These are phyloP conservation scores for Tulasnella sp. DNA, from an alignment of 768 basidiomycete species.

Conservation along the genomic window DNA sequence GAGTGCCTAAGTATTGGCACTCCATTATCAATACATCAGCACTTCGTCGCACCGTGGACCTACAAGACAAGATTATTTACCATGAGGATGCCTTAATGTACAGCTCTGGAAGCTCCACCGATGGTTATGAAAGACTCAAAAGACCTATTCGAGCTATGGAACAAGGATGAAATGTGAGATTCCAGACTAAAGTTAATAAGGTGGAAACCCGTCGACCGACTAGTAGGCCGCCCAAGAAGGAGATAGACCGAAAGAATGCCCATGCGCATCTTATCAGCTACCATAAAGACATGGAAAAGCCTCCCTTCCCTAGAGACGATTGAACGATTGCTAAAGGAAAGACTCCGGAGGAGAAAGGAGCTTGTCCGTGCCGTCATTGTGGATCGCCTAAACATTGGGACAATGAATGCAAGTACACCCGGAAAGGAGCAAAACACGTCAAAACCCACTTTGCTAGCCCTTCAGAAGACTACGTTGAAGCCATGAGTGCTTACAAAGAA, in stretches of 20 bases:
- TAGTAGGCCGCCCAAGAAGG: too few relatives aligned
- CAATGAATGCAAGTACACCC: constrained; percentile 24
- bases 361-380: constrained; percentile 27
- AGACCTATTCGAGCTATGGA: not conserved
- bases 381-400: constrained; percentile 29
- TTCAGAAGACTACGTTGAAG: constrained; percentile 16
- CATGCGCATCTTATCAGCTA: constrained; percentile 6
- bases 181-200: not conserved
- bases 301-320: constrained; percentile 23
- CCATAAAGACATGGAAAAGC: constrained; percentile 6
- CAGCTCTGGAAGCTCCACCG: not conserved
- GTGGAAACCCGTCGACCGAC: too few relatives aligned
- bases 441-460: constrained; percentile 18
- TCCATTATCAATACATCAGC: constrained; percentile 15
- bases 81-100: not conserved
- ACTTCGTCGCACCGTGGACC: not conserved
- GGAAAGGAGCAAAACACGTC: constrained; percentile 17
- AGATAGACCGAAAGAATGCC: not conserved
- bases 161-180: not conserved
- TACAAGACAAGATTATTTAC: not conserved
- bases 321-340: constrained; percentile 12
- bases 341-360: constrained; percentile 19
- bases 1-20: constrained; percentile 25
- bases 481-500: constrained; percentile 24
- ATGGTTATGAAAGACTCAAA: not conserved